Evolutionary conservation across 2,329 filamentous ascomycete genomes (phyloP).

Genomic region (Penicillium sp.): DNA sequence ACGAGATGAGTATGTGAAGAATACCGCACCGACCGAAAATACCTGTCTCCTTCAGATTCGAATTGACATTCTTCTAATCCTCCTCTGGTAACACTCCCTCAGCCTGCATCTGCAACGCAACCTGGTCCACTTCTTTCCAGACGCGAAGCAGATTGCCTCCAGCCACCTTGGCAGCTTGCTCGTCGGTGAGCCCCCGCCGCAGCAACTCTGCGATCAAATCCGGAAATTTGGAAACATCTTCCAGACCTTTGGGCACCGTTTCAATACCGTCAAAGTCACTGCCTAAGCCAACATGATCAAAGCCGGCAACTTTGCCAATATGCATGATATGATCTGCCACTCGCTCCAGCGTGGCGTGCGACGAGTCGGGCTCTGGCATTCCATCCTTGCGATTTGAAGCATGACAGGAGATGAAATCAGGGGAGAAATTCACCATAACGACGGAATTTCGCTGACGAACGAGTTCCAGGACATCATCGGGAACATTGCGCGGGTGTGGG

Average conservation of each 20-base stretch:
- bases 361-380: constrained; percentile 60
- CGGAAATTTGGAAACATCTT: constrained; percentile 1
- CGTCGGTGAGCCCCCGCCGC: constrained; percentile 42
- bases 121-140: constrained; percentile 70
- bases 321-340: constrained; percentile 76
- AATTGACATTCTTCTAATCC: constrained; percentile 23
- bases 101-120: constrained; percentile 61
- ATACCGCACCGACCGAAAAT: not conserved
- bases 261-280: constrained; percentile 75
- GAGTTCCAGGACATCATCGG: constrained; percentile 71
- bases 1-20: no score
- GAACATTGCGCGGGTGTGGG: constrained; percentile 84
- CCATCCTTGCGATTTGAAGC: constrained; percentile 54
- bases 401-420: constrained; percentile 74
- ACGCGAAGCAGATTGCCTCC: constrained; percentile 79
- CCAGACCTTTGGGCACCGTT: constrained; percentile 60
- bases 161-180: constrained; percentile 66
- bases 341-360: constrained; percentile 67
- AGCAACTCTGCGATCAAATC: not conserved
- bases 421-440: constrained; percentile 87
- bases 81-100: constrained; percentile 45
- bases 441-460: constrained; percentile 68
- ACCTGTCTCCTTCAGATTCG: no score
- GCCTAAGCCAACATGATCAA: constrained; percentile 79
- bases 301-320: constrained; percentile 77